phyloP scores from a whole-genome alignment of 805 yeast genomes.

The Wickerhamiella siamensis region DNA sequence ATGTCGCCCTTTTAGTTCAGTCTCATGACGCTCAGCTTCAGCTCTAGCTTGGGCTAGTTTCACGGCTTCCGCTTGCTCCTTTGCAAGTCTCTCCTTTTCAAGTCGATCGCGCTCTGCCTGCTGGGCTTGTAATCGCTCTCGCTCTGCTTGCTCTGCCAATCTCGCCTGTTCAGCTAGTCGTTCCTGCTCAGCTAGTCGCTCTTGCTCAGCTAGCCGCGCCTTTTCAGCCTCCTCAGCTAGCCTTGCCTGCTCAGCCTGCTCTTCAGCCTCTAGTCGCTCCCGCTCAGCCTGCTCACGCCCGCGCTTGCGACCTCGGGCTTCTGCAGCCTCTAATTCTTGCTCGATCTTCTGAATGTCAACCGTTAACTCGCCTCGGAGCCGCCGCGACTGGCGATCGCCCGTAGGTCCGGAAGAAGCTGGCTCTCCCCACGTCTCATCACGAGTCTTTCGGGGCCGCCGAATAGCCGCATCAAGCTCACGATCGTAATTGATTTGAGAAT shows the following conservation, averaged over 20 bases:
- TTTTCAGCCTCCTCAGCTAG: background rate
- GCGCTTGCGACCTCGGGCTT: background rate
- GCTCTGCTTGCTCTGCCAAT: background rate
- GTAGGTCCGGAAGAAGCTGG: background rate
- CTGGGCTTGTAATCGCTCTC: background rate
- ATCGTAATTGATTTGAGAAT: slow-evolving; percentile 7
- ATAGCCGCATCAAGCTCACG: slow-evolving; percentile 4
- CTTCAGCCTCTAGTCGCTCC: background rate
- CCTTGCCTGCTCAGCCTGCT: background rate
- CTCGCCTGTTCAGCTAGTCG: background rate
- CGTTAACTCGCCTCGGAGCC: background rate
- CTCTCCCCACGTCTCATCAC: background rate
- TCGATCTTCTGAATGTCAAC: background rate
- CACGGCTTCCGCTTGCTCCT: too few relatives aligned
- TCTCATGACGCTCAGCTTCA: too few relatives aligned
- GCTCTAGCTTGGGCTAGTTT: too few relatives aligned
- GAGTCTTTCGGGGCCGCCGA: background rate
- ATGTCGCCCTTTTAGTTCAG: too few relatives aligned
- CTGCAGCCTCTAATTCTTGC: background rate
- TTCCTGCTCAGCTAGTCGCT: background rate
- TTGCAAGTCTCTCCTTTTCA: background rate
- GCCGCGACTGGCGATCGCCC: background rate
- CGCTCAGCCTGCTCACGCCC: background rate
- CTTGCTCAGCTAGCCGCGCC: background rate
- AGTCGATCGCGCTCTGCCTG: background rate